phyloP scores from a whole-genome alignment of 192 early-diverging fungal genomes.

The Coemansia sp. region DNA sequence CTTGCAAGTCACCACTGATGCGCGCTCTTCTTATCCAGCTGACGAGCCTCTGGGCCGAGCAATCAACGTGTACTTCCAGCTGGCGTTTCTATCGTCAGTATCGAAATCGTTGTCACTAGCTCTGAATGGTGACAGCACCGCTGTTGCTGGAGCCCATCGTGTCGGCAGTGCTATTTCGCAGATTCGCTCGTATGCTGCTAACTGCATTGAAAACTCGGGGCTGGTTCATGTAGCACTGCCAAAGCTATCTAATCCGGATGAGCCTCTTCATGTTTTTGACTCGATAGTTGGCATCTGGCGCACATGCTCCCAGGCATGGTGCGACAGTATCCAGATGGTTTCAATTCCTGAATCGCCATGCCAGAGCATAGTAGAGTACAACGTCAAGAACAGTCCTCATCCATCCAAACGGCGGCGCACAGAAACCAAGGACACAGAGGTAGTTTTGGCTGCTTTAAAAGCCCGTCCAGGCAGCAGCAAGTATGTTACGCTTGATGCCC shows the following conservation, averaged over 20 bases:
- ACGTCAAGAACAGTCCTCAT: neutral
- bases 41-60: constrained; percentile 39
- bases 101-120: constrained; percentile 26
- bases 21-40: neutral
- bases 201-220: constrained; percentile 20
- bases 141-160: constrained; percentile 7
- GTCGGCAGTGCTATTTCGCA: constrained; percentile 25
- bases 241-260: neutral
- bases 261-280: constrained; percentile 7
- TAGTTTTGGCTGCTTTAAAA: neutral
- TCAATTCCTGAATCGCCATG: constrained; percentile 26
- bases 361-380: constrained; percentile 15
- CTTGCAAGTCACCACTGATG: neutral
- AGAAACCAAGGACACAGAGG: neutral
- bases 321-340: constrained; percentile 17
- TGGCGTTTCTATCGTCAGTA: constrained; percentile 25
- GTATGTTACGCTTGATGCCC: constrained; percentile 16
- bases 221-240: constrained; percentile 32
- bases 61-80: constrained; percentile 40
- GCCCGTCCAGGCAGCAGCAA: constrained; percentile 17
- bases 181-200: constrained; percentile 33
- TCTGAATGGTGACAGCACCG: constrained; percentile 23
- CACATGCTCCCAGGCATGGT: constrained; percentile 22
- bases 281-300: constrained; percentile 22
- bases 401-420: constrained; percentile 35